Conservation (phyloP, 2,329 filamentous ascomycete species). For the Trichoderma sp. region DNA sequence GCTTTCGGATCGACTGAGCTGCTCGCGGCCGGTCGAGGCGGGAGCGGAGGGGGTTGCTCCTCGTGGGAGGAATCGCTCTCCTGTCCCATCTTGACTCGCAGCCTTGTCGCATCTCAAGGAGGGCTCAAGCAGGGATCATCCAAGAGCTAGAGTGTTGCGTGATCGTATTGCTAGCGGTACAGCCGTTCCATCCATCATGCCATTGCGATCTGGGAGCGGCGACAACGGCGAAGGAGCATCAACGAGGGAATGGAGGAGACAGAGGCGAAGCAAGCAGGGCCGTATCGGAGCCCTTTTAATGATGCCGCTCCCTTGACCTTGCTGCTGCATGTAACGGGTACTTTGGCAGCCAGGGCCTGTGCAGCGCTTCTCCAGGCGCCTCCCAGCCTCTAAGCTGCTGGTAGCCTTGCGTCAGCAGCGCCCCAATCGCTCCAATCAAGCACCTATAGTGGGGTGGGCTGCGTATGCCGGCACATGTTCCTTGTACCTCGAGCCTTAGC, state of each 20-base stretch:
- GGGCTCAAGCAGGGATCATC: neutral
- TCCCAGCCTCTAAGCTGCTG: neutral
- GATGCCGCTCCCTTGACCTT: neutral
- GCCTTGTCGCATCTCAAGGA: conserved; percentile 30
- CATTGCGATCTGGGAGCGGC: conserved; percentile 14
- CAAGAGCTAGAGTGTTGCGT: neutral
- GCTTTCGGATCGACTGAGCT: conserved; percentile 37
- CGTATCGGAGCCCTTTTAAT: neutral
- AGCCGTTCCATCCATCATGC: conserved; percentile 16
- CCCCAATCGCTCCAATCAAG: conserved; percentile 11
- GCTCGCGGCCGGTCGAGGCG: conserved; percentile 46
- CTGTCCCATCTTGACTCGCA: conserved; percentile 28
- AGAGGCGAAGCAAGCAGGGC: neutral
- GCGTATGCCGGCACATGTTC: neutral
- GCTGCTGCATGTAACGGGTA: neutral
- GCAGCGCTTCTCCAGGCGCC: neutral
- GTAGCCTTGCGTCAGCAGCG: conserved; percentile 9
- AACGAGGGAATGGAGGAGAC: neutral
- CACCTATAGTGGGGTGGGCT: conserved; percentile 13
- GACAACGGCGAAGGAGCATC: neutral
- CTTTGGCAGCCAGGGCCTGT: neutral
- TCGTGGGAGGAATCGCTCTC: conserved; percentile 35
- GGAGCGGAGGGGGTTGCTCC: conserved; percentile 52
- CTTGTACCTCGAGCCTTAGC: neutral
- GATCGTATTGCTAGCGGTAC: neutral